Evolutionary conservation across 2,329 filamentous ascomycete species (phyloP).

Genomic region (Samsoniella hepiali): DNA sequence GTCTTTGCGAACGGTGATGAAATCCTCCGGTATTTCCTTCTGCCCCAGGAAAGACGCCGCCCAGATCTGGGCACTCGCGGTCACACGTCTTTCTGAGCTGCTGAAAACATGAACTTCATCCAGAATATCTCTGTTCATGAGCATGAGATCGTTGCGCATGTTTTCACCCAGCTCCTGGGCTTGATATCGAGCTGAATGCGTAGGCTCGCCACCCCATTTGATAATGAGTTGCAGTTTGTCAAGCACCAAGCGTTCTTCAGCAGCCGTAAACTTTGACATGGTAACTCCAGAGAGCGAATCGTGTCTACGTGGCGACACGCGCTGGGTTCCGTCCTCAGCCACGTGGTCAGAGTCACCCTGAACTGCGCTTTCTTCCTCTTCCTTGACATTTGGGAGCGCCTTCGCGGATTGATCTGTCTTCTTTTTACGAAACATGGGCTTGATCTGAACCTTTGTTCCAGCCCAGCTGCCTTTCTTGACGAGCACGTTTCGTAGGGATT

Average conservation of each 20-base stretch:
- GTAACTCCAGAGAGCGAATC: constrained; percentile 88
- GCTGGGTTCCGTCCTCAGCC: neutral
- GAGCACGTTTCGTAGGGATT: constrained; percentile 77
- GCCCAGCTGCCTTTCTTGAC: constrained; percentile 92
- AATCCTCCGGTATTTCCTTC: constrained; percentile 79
- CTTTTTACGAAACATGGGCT: constrained; percentile 96
- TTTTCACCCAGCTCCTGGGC: constrained; percentile 91
- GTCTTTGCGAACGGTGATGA: constrained; percentile 89
- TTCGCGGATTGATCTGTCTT: constrained; percentile 58
- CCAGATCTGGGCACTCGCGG: constrained; percentile 95
- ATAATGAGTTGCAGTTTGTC: constrained; percentile 97
- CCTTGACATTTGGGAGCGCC: constrained; percentile 33
- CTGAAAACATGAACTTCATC: constrained; percentile 94
- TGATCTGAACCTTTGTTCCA: constrained; percentile 97
- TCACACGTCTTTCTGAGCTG: constrained; percentile 91
- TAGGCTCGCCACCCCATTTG: constrained; percentile 98
- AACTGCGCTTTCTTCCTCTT: constrained; percentile 27
- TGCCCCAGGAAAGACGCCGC: constrained; percentile 82
- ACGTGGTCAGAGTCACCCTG: constrained; percentile 24
- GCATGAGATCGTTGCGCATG: constrained; percentile 88
- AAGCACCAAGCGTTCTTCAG: constrained; percentile 85
- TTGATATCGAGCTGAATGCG: constrained; percentile 94
- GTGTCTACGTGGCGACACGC: constrained; percentile 56
- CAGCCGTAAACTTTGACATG: constrained; percentile 89
- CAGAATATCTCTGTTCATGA: constrained; percentile 88